Conservation (phyloP, 1,139 yeast species). For the Nakaseomyces uthaithaninus region DNA sequence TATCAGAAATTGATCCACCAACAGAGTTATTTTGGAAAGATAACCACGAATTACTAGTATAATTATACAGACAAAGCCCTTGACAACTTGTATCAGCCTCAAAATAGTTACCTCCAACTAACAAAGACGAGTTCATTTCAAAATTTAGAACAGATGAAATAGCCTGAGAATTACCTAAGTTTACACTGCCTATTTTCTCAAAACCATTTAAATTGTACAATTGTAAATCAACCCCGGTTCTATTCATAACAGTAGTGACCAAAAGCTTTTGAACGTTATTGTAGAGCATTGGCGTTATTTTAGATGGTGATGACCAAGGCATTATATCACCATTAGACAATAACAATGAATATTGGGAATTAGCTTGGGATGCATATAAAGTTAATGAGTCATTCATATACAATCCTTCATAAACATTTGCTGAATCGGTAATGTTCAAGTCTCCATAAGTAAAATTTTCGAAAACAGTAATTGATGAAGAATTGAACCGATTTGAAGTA, state of each 20-base stretch:
- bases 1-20: slow-evolving; percentile 47
- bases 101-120: slow-evolving; percentile 71
- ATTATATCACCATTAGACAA: slow-evolving; percentile 9
- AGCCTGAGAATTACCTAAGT: slow-evolving; percentile 29
- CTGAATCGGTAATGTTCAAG: slow-evolving; percentile 8
- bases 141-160: slow-evolving; percentile 50
- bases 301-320: slow-evolving; percentile 15
- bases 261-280: slow-evolving; percentile 14
- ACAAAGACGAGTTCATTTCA: slow-evolving; percentile 43
- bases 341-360: slow-evolving; percentile 38
- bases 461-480: slow-evolving; percentile 5
- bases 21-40: slow-evolving; percentile 37
- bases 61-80: slow-evolving; percentile 61
- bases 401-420: slow-evolving; percentile 17
- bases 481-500: slow-evolving; percentile 10
- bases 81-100: slow-evolving; percentile 56
- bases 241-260: slow-evolving; percentile 19
- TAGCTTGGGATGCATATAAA: slow-evolving; percentile 24
- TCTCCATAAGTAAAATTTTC: slow-evolving; percentile 17
- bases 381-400: slow-evolving; percentile 23
- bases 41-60: slow-evolving; percentile 48
- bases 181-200: slow-evolving; percentile 16
- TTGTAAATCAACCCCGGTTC: slow-evolving; percentile 12
- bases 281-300: slow-evolving; percentile 16
- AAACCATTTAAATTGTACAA: slow-evolving; percentile 21